Evolutionary conservation across 805 yeast genomes (phyloP), one percentile per base, ranked within the genome.

Genomic region (Schwanniomyces sp.): DNA sequence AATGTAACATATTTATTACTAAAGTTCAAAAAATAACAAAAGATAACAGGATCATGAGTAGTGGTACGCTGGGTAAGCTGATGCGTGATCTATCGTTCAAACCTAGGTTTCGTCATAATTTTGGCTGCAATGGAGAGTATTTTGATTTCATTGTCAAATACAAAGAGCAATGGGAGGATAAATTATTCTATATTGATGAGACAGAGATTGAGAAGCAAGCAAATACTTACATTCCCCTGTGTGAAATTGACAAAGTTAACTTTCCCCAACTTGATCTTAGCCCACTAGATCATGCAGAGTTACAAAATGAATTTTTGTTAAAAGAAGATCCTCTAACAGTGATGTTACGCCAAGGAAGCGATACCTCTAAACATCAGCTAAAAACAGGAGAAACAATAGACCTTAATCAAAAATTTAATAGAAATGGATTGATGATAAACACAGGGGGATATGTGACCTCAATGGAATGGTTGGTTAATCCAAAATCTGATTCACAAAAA

Each of bases 381-480:
- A 24, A 32, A 24, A 34, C 45, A 21, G 48, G 46, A 5, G 27
- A 30, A 24, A 28, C 38, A 9, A n/a, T 28, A 24, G 29, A 25
- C 6, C 26, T 42, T 14, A 45, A 40, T 10, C 21, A 26, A 4
- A 1, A 8, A 3, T 14, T 41, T 5, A 38, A 32, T 10, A 63
- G 78, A 26, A 62, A 58, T 14, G 79, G 79, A 0, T 56, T 69
- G 8, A 64, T 79, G 2, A 42, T 78, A 14, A 79, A 80, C 53
- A 66, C 74, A 0, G 86, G 87, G 0, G 80, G 81, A 0, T 61
- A 74, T 7, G 66, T 82, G 0, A 76, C 86, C 0, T 76, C 80
- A 17, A 56, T 78, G 48, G 75, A 77, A 8, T 85, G 89, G 89
- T 54, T 73, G 5, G 71, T 68, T 1, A 61, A 51, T 46, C 44